Base-by-base conservation (phyloP, 192 early-diverging fungal species). In the Umbelopsis isabellina region DNA sequence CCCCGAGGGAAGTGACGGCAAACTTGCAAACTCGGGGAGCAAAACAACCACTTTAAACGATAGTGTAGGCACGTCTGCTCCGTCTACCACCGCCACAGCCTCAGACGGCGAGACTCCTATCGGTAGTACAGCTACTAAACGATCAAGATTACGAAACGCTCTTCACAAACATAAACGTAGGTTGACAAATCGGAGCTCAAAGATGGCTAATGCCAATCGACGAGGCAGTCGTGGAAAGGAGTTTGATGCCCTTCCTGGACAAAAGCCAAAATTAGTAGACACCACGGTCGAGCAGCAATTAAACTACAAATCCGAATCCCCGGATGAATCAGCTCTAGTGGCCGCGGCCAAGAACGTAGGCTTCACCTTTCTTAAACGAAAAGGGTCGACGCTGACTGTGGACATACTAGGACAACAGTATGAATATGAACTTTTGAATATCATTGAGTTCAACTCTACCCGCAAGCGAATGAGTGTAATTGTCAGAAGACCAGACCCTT, bases 381-480 rank as follows among this genome's bases (percentile, higher is more conserved):
- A 70, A 23, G 84, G 83, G 2, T 80, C 82, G 52, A 80, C 84
- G 21, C 72, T 93, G 13, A 85, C 75, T 18, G 61, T 93, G 16
- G 90, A 94, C 66, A 74, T 93, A 25, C 79, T 93, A n/a, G 93
- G 93, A 12, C 78, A 86, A 49, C 73, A 76, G 49, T 68, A 81
- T 47, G 79, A 85, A 44, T 99, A 92, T 80, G 93, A 89, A 70
- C 80, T 95, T 25, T 74, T 99, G 65, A 85, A 95, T 73, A 87
- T 95, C 23, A 86, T 98, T 69, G 96, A 96, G 76, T 99, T 99
- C 80, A 93, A 95, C 81, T 95, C 94, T 2, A 94, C 96, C 22
- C 86, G 97, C 64, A 99, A 99, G 77, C 86, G 97, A 49, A 98
- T 98, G 97, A 91, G 90, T 46, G 87, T 92, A 1, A 92, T 99